phyloP scores from a whole-genome alignment of 345 rosid genomes.

The Psidium friedrichsthalianum region DNA sequence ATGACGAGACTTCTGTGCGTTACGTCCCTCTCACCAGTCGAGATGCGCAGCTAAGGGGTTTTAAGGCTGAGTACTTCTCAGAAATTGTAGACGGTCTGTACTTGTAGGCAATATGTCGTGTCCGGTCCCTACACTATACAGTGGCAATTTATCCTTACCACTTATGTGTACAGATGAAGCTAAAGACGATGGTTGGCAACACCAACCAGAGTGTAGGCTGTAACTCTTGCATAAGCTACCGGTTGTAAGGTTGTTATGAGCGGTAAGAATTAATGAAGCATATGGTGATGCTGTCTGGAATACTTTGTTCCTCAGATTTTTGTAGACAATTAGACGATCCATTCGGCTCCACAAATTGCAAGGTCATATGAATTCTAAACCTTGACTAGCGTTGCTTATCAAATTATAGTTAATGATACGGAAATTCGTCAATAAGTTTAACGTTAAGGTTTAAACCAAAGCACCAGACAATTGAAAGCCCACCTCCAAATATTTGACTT shows the following conservation, averaged over 20 bases:
- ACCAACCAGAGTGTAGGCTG: background rate
- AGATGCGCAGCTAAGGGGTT: conserved; percentile 49
- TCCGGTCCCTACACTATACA: background rate
- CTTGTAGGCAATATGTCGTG: background rate
- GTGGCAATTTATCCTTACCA: background rate
- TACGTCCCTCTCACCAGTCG: conserved; percentile 90
- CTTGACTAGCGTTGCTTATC: background rate
- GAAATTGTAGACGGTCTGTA: background rate
- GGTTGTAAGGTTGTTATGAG: background rate
- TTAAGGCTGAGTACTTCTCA: background rate
- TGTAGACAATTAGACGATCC: background rate
- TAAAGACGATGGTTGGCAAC: background rate
- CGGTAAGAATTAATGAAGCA: background rate
- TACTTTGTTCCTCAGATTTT: background rate
- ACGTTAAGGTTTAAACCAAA: background rate
- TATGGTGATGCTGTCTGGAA: background rate
- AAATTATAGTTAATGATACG: background rate
- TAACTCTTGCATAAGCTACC: background rate
- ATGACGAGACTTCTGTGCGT: conserved; percentile 63
- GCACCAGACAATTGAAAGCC: background rate
- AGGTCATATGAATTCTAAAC: background rate
- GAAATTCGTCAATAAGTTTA: background rate
- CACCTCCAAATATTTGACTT: background rate
- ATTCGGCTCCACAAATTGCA: background rate
- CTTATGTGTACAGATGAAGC: background rate